Base-by-base conservation (phyloP, 805 yeast species). In the Candida broadrunensis region DNA sequence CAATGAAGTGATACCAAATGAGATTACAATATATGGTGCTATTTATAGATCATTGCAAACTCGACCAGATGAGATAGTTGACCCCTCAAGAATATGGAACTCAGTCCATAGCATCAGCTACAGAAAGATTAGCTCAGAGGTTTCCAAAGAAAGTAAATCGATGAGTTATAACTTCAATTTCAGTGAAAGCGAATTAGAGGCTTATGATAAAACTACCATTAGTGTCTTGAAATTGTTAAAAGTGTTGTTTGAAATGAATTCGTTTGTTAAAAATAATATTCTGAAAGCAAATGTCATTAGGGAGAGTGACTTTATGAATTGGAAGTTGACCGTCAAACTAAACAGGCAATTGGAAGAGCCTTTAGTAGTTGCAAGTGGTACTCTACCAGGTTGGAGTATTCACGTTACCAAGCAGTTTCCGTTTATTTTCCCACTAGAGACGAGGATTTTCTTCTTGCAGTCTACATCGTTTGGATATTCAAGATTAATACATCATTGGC, bases 401-500 rank as follows among this genome's bases (percentile, higher is more conserved):
- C 75, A 77, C 43, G 64, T 88, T n/a, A 81, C 95, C 0, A 73
- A 83, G 39, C 73, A 78, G 15, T 88, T 75, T 51, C 88, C 96
- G 11, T 91, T 91, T 51, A 55, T 91, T 34, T 88, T 88, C 54
- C 96, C 98, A 0, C 65, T 91, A 33, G 93, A 83, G 37, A 79
- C 93, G 0, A 73, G 97, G 43, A 70, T 85, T 33, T 76, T 81
- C 47, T 88, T 87, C 52, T 61, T 91, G 41, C 91, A 86, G 49
- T 81, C 90, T 6, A 88, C 97, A 0, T 89, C 97, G 0, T 90
- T 86, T 66, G 98, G 98, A 0, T 84, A 87, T 56, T 85, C 95
- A 1, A 72, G 97, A 42, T 65, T 88, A 35, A 83, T 91, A 42
- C 84, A 83, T 44, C 72, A 80, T 34, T 88, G 96, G 96, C 85